Base-by-base conservation (phyloP, 2,329 filamentous ascomycete genomes). In the Ilyonectria robusta region DNA sequence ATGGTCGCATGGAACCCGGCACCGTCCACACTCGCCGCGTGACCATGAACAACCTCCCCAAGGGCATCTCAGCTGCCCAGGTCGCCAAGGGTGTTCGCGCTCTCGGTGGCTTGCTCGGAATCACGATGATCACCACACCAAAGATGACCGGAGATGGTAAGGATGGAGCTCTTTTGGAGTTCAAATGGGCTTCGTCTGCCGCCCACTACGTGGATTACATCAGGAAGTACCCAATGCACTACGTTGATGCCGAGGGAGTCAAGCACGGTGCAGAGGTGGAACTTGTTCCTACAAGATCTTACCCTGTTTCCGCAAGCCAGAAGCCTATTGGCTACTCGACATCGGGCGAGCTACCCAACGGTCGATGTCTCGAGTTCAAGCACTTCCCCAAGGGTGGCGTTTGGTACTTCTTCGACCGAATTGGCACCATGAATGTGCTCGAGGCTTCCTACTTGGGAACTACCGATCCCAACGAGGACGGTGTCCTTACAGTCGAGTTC, bases 1-100 rank as follows among this genome's bases (percentile, higher is more conserved):
- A 19, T 8, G 54, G 54, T 17, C 8, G 53, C 1, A 13, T 59
- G 10, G 15, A 29, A 3, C 29, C 6, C 0, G 17, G 15, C 2
- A 7, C 10, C 0, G 9, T 51, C 7, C 21, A 60, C 10, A 74
- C 72, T 9, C 76, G 78, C 0, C 71, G 76, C 0, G 67, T 80
- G 0, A 8, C 78, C 0, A 35, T 80, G 0, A 35, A 53, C 11
- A 73, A 76, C 3, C 62, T 81, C 0, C 77, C 79, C 0, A 26
- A 26, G 0, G 47, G 54, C 0, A 50, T 67, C 2, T 65, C 50
- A 0, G 13, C 62, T 1, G 19, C 66, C 2, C 77, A 78, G 23
- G 35, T 78, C 2, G 53, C 75, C 1, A 47, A 65, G 1, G 73
- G 69, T 1, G 68, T 79, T 7, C 37, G 54, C 1, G 68, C 68